A percentile compares a stretch with the other conserved stretches of the same genome.
Conservation (phyloP, 805 yeast genomes). For the Saitoella complicata region DNA sequence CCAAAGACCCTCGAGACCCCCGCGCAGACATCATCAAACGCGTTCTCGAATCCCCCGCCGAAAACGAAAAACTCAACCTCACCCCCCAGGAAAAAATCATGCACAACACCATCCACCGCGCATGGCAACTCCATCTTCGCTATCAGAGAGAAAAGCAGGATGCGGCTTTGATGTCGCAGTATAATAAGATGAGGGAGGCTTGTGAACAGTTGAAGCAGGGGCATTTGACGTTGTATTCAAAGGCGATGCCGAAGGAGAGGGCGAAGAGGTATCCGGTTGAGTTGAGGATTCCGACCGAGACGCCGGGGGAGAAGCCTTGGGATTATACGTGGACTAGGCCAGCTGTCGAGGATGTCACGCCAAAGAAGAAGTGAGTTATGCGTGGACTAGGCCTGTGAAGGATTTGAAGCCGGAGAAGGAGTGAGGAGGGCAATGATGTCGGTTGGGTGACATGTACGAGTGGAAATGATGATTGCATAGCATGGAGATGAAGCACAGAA, state of each 20-base stretch:
- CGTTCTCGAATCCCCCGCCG: too few relatives aligned
- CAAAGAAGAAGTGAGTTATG: too few relatives aligned
- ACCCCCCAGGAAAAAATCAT: conserved; percentile 69
- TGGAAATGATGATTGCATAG: too few relatives aligned
- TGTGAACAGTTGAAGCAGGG: conserved; percentile 42
- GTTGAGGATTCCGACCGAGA: conserved; percentile 74
- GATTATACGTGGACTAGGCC: conserved; percentile 28
- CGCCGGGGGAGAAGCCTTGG: conserved; percentile 75
- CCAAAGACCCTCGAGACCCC: too few relatives aligned
- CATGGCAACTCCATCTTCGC: conserved; percentile 56
- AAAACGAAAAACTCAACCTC: conserved; percentile 32
- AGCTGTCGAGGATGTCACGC: conserved; percentile 2
- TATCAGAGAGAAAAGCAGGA: conserved; percentile 30
- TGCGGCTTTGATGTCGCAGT: conserved; percentile 34
- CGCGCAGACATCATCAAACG: too few relatives aligned
- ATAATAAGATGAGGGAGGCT: conserved; percentile 47
- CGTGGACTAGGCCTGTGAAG: too few relatives aligned
- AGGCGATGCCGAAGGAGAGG: conserved; percentile 41
- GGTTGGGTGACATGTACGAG: too few relatives aligned
- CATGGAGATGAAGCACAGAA: too few relatives aligned
- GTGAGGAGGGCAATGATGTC: too few relatives aligned
- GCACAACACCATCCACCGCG: conserved; percentile 65
- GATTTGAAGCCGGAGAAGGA: too few relatives aligned
- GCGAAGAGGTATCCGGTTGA: conserved; percentile 65
- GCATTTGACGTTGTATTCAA: conserved; percentile 37